phyloP scores from a whole-genome alignment of 1,284 basidiomycete species.

The Hortiboletus rubellus region DNA sequence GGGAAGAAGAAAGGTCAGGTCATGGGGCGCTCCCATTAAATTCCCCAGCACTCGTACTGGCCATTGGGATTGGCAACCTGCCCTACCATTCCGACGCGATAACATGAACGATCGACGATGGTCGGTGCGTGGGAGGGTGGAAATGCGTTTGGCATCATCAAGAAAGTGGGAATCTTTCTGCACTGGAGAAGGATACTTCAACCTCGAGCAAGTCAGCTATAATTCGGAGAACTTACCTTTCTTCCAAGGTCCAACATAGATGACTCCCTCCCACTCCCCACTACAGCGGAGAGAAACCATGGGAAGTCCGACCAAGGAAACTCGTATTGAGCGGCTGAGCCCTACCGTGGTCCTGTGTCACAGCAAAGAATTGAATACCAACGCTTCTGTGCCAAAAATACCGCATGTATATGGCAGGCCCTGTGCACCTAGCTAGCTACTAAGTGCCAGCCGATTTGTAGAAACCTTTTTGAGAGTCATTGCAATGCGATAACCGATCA shows the following conservation, averaged over 20 bases:
- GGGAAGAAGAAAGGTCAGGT: neutral
- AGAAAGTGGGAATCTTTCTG: neutral
- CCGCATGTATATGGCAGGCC: neutral
- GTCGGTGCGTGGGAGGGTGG: conserved; percentile 13
- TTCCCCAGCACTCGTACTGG: neutral
- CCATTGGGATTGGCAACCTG: conserved; percentile 6
- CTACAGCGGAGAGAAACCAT: neutral
- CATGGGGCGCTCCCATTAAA: conserved; percentile 2
- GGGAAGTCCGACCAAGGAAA: neutral
- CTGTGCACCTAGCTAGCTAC: conserved; percentile 1
- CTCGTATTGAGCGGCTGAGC: neutral
- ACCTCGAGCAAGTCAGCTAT: neutral
- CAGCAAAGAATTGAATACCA: conserved; percentile 14
- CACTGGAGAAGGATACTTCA: neutral
- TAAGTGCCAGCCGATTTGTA: neutral
- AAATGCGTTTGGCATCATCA: neutral
- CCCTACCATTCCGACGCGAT: neutral
- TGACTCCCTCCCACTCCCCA: too few species aligned
- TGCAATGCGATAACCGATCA: neutral
- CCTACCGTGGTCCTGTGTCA: conserved; percentile 1
- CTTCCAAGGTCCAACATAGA: neutral
- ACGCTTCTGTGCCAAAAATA: conserved; percentile 1
- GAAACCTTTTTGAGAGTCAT: neutral
- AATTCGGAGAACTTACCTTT: conserved; percentile 4
- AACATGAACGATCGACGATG: neutral